Conservation (phyloP, 2,329 filamentous ascomycete genomes). For the Sarocladium oryzae region DNA sequence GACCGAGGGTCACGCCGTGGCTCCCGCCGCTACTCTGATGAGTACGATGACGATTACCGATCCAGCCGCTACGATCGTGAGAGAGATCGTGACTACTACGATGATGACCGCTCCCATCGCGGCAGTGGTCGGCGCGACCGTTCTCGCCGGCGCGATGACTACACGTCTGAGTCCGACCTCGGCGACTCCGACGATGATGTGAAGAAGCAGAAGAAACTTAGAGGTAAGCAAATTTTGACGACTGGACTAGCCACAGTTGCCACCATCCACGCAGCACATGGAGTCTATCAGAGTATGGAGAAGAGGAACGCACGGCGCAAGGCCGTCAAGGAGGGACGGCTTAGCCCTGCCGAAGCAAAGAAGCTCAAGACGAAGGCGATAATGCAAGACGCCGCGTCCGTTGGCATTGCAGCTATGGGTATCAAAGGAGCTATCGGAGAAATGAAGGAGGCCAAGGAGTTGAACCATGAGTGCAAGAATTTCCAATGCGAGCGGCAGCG, state of each 20-base stretch:
- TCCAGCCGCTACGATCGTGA: constrained; percentile 23
- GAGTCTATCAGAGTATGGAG: constrained; percentile 52
- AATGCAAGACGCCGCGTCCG: constrained; percentile 51
- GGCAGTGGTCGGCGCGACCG: constrained; percentile 33
- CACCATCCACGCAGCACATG: constrained; percentile 54
- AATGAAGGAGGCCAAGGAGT: constrained; percentile 48
- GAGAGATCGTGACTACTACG: constrained; percentile 35
- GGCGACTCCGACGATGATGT: constrained; percentile 53
- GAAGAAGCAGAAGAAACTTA: constrained; percentile 48
- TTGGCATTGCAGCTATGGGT: constrained; percentile 51
- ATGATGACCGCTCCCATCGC: constrained; percentile 38
- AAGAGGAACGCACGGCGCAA: constrained; percentile 46
- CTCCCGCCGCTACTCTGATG: constrained; percentile 31
- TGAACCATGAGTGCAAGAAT: constrained; percentile 39
- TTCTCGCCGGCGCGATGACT: constrained; percentile 30
- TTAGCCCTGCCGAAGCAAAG: constrained; percentile 44
- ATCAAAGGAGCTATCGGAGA: constrained; percentile 51
- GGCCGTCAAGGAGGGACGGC: constrained; percentile 47
- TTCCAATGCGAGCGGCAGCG: constrained; percentile 43
- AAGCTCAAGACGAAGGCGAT: constrained; percentile 52
- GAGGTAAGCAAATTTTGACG: constrained; percentile 55
- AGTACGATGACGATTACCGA: constrained; percentile 41
- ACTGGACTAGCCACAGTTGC: constrained; percentile 51
- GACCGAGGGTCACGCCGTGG: constrained; percentile 33
- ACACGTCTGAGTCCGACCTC: constrained; percentile 47